phyloP scores from a whole-genome alignment of 2,329 filamentous ascomycete species.

The Phoma sp. region DNA sequence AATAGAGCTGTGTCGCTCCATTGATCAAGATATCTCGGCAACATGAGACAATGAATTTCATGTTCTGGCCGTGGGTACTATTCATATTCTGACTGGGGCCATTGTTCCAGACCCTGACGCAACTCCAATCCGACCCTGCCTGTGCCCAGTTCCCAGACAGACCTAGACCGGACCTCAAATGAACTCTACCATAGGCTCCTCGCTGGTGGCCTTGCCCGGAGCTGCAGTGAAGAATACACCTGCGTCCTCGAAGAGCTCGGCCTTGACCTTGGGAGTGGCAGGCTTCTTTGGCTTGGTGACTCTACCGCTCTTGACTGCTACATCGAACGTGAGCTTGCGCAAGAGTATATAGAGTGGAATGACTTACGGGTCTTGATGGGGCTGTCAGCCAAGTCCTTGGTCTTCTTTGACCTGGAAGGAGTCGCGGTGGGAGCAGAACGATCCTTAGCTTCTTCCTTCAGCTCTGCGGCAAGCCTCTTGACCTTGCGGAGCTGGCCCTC shows the following conservation, averaged over 20 bases:
- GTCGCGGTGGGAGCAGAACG: neutral
- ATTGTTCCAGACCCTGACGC: too few relatives aligned
- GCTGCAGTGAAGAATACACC: neutral
- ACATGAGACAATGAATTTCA: too few relatives aligned
- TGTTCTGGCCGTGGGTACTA: too few relatives aligned
- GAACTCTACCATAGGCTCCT: too few relatives aligned
- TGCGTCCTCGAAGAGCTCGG: neutral
- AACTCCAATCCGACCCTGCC: too few relatives aligned
- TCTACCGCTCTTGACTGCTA: neutral
- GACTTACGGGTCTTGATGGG: conserved; percentile 17
- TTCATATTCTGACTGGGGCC: too few relatives aligned
- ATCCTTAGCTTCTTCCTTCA: conserved; percentile 30
- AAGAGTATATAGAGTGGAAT: too few relatives aligned
- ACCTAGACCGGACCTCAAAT: too few relatives aligned
- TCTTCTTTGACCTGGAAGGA: conserved; percentile 6
- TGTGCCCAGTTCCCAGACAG: too few relatives aligned
- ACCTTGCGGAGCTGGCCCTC: conserved; percentile 55
- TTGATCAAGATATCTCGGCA: too few relatives aligned
- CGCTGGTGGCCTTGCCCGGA: neutral
- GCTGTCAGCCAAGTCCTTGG: conserved; percentile 1
- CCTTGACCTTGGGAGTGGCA: neutral
- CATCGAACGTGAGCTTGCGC: neutral
- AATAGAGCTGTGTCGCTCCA: too few relatives aligned
- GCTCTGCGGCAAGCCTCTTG: conserved; percentile 48
- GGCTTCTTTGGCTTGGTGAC: conserved; percentile 5